phyloP scores from a whole-genome alignment of 2,329 filamentous ascomycete species.

The Madurella mycetomatis region DNA sequence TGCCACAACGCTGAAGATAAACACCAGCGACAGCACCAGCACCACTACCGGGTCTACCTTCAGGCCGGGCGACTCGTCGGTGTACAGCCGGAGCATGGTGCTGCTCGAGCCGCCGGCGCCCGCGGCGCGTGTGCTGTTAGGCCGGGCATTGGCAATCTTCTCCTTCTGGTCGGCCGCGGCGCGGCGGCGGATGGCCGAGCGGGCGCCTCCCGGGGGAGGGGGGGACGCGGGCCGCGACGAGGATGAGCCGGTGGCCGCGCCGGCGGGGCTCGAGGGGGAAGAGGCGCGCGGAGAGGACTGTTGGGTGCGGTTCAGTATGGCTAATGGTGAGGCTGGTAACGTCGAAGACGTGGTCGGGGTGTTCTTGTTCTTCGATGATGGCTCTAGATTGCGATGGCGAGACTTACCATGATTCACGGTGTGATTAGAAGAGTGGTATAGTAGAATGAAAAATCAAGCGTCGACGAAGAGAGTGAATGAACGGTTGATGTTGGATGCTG shows the following conservation, averaged over 20 bases:
- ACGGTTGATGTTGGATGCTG: slow-evolving; percentile 22
- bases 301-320: slow-evolving; percentile 16
- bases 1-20: slow-evolving; percentile 98
- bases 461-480: slow-evolving; percentile 18
- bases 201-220: slow-evolving; percentile 85
- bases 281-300: slow-evolving; percentile 58
- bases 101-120: slow-evolving; percentile 94
- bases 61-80: slow-evolving; percentile 92
- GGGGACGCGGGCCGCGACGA: slow-evolving; percentile 70
- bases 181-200: slow-evolving; percentile 90
- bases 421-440: slow-evolving; percentile 16
- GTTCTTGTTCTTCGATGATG: neutral
- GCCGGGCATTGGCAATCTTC: slow-evolving; percentile 89
- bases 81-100: slow-evolving; percentile 98
- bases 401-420: slow-evolving; percentile 20
- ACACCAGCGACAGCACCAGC: slow-evolving; percentile 90
- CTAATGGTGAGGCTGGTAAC: neutral
- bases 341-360: neutral
- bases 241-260: slow-evolving; percentile 52
- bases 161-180: slow-evolving; percentile 97
- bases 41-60: slow-evolving; percentile 98
- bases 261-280: slow-evolving; percentile 49
- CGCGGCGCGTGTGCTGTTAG: slow-evolving; percentile 85
- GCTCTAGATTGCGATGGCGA: neutral
- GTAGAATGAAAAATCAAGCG: slow-evolving; percentile 2